Evolutionary conservation across 1,284 basidiomycete species (phyloP), one percentile per base, ranked within the genome.

Genomic region (Athelia psychrophila): DNA sequence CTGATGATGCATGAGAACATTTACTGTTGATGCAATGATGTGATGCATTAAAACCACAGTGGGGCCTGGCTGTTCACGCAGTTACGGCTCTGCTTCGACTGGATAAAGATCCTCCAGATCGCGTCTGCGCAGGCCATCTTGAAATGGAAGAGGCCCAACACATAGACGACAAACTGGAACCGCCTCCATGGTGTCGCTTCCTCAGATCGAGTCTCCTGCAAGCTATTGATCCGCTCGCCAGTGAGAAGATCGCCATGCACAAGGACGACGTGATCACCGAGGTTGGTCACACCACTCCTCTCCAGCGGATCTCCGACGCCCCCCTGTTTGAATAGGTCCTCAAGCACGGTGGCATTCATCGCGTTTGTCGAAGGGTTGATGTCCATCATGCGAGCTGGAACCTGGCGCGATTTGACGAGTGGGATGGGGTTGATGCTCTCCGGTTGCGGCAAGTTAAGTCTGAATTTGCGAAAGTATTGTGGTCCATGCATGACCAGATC

Each of bases 61-160:
- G n/a, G n/a, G n/a, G n/a, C n/a, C n/a, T n/a, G n/a, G n/a, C n/a
- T n/a, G n/a, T n/a, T n/a, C n/a, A n/a, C n/a, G n/a, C n/a, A 30
- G 3, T 48, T 20, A 23, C 56, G 44, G 4, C 51, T 45, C 1
- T 49, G 24, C 15, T 18, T 24, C 1, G 54, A 56, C 32, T 57
- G 40, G 13, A 66, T 55, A 50, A 58, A 63, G 9, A 51, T 57
- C 2, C 49, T 33, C 60, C 64, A 69, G 0, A 72, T 19, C 1
- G 62, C 60, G 51, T 72, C 65, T 0, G 55, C 60, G 48, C 58
- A 62, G 0, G 68, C 66, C 67, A 72, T 72, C 44, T 66, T 65
- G 15, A 65, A n/a, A 27, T 71, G 65, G 38, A 73, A 73, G 0
- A 68, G 49, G 0, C 67, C 65, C 0, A 55, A 49, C 0, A 69